Base-by-base conservation (phyloP, 2,329 filamentous ascomycete genomes). In the Ascochyta viciae-villosae region DNA sequence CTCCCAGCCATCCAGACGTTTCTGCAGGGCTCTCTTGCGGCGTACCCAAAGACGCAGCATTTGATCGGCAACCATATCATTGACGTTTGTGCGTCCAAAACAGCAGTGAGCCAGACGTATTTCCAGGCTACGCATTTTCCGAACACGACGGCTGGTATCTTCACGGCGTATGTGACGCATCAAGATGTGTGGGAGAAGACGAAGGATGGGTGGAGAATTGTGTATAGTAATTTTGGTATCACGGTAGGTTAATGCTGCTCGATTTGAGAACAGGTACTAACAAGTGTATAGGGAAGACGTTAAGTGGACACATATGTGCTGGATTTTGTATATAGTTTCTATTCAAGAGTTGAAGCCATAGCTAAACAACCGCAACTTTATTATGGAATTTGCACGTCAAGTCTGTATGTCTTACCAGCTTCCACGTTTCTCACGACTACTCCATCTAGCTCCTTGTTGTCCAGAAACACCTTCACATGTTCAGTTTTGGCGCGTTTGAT, bases 341-440 rank as follows among this genome's bases (percentile, higher is more conserved):
- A 19, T 19, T 19, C 19, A 19, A 19, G 19, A 19, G 19, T 19
- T 19, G 8, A 9, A 12, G 10, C 12, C 13, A 33, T n/a, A 7
- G 13, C 19, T 34, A 15, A 8, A 3, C 13, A 19, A 5, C 13
- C n/a, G 8, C 19, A 16, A 3, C 19, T 19, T 19, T 19, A 31
- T 43, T 50, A 55, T 3, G 54, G 54, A 24, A 57, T 50, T 16
- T 52, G 42, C 0, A 84, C 78, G 2, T 73, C 71, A 1, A 85
- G 65, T 52, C 77, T 67, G 53, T 84, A 84, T 9, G 74, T 79
- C 61, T 70, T 68, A 1, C 81, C 82, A 0, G 68, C 57, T 57
- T 77, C 64, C 45, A 85, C 76, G 10, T 71, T 63, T 12, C 70
- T 79, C 49, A 85, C 74, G 22, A 75, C 66, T 0, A 75, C 69